These are phyloP conservation scores for Dothiorella sarmentorum DNA, from an alignment of 2,329 filamentous ascomycete species.

Conservation along the genomic window DNA sequence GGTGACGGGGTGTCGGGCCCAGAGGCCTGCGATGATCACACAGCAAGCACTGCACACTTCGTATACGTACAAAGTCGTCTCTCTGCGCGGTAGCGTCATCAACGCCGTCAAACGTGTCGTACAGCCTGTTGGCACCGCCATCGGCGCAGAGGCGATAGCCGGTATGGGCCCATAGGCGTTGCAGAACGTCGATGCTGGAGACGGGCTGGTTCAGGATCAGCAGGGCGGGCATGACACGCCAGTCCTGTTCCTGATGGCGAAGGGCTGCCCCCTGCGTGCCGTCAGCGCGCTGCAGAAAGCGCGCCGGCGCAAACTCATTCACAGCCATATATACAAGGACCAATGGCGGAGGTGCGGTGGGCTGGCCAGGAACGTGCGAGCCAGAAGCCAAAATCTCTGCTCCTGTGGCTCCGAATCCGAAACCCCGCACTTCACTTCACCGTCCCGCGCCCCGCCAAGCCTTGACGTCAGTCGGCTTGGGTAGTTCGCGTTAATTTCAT, in stretches of 20 bases:
- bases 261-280: not conserved
- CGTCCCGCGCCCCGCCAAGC: not conserved
- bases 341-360: not conserved
- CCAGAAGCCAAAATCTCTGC: not conserved
- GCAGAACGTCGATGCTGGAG: slow-evolving; percentile 48
- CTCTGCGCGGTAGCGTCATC: slow-evolving; percentile 21
- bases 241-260: slow-evolving; percentile 16
- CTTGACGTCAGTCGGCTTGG: not conserved
- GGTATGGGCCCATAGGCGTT: slow-evolving; percentile 51
- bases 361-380: not conserved
- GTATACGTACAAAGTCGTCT: slow-evolving; percentile 30
- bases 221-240: slow-evolving; percentile 31
- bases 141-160: slow-evolving; percentile 76
- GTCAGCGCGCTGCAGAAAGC: not conserved
- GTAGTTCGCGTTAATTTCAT: not conserved
- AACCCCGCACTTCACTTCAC: not conserved
- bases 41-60: not conserved
- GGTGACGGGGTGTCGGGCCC: not conserved
- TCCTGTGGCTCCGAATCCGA: not conserved
- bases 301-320: slow-evolving; percentile 8
- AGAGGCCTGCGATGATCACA: not conserved
- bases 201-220: slow-evolving; percentile 46
- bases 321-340: not conserved
- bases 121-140: slow-evolving; percentile 80
- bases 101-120: slow-evolving; percentile 47